Evolutionary conservation across 352 stramenopile genomes (phyloP), one percentile per base, ranked within the genome.

Genomic region (Phytophthora sansomeana): DNA sequence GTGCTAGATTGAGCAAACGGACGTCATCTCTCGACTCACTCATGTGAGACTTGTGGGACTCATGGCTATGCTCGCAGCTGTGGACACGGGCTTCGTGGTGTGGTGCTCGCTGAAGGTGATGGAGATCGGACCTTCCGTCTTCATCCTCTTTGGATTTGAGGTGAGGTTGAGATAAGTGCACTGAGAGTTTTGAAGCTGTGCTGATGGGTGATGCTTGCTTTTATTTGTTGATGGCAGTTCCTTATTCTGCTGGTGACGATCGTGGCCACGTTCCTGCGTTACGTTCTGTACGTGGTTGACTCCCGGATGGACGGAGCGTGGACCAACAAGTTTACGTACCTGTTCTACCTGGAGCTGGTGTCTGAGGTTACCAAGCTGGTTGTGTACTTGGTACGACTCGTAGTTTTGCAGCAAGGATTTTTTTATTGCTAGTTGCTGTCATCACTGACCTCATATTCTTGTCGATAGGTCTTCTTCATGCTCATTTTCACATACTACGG

Each of bases 401-500:
- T 28, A 52, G 0, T 11, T n/a, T 69, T 51, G 4, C 33, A 51
- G 26, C 21, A 9, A 8, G 6, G 5, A 14, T 19, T 35, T 36
- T 51, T 19, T 3, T 49, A 13, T 38, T 53, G 5, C 16, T 41
- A 16, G 21, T 24, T 24, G 21, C 21, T 24, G 21, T 24, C 21
- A 29, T 51, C n/a, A 19, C 39, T 66, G 21, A 50, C 30, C 26
- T 26, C 39, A 35, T 21, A 4, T 62, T n/a, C 44, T 8, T 58
- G 24, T 5, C 16, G 14, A 2, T 49, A 95, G 86, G 75, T 97
- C 16, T 99, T 99, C 70, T 99, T 99, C 82, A 87, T 96, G 68
- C 95, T 99, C 42, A 97, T 99, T 33, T 98, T 99, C 67, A 97
- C 92, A 29, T 98, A 98, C 68, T 99, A 99, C 69, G 97, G 96